phyloP scores from a whole-genome alignment of 2,329 filamentous ascomycete genomes.

The Cercospora sp. region DNA sequence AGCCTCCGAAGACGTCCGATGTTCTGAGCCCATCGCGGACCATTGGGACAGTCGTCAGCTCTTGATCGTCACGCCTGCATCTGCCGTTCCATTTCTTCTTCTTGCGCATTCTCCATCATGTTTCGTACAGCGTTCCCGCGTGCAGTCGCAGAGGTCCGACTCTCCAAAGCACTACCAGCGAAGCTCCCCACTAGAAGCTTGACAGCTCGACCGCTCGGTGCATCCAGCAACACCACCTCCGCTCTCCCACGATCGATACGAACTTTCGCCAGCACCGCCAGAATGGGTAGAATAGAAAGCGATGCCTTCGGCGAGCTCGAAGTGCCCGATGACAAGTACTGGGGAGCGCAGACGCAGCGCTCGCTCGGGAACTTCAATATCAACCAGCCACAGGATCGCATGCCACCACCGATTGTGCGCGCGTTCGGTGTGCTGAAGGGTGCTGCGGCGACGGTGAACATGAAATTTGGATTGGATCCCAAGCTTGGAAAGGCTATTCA shows the following conservation, averaged over 20 bases:
- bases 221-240: constrained; percentile 4
- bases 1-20: constrained; percentile 4
- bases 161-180: constrained; percentile 19
- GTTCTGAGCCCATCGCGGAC: neutral
- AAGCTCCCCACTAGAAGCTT: constrained; percentile 23
- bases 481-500: constrained; percentile 90
- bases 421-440: constrained; percentile 98
- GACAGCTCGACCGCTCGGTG: constrained; percentile 11
- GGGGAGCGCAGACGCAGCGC: constrained; percentile 95
- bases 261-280: constrained; percentile 38
- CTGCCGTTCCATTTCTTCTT: neutral
- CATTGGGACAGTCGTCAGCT: neutral
- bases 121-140: constrained; percentile 24
- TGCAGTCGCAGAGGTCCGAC: constrained; percentile 9
- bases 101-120: constrained; percentile 16
- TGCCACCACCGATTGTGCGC: constrained; percentile 87
- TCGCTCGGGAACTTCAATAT: constrained; percentile 98
- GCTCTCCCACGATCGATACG: constrained; percentile 18
- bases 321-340: constrained; percentile 91
- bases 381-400: constrained; percentile 98
- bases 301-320: constrained; percentile 98
- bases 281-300: constrained; percentile 69
- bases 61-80: constrained; percentile 7
- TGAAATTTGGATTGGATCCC: constrained; percentile 88
- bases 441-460: constrained; percentile 92